A percentile compares a stretch with the other conserved stretches of the same genome.
Conservation (phyloP, 371 early-diverging fungal genomes). For the Mortierella sp. region DNA sequence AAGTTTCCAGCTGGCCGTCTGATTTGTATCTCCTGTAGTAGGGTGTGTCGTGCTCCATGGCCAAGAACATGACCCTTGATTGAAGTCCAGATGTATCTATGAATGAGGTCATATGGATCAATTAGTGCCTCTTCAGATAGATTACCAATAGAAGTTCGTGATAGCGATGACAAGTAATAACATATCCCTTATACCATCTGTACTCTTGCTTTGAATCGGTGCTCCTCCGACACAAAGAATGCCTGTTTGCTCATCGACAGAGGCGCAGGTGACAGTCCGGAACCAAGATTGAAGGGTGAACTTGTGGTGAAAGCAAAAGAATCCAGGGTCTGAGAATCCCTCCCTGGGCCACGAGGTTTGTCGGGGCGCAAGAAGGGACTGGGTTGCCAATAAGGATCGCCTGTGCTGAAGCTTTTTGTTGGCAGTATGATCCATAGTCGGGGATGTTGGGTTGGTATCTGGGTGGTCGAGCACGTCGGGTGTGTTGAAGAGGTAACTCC, state of each 20-base stretch:
- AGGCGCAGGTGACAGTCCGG: slow-evolving; percentile 56
- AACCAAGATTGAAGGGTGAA: slow-evolving; percentile 55
- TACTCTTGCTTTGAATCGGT: slow-evolving; percentile 12
- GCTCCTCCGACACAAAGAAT: slow-evolving; percentile 59
- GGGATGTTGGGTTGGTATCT: slow-evolving; percentile 15
- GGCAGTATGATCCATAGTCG: slow-evolving; percentile 15
- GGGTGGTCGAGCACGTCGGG: slow-evolving; percentile 24
- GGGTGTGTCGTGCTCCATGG: slow-evolving; percentile 24
- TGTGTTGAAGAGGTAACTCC: slow-evolving; percentile 60
- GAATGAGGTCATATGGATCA: slow-evolving; percentile 8
- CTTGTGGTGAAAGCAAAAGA: slow-evolving; percentile 57
- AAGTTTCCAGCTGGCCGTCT: slow-evolving; percentile 21
- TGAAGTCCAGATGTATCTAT: not conserved
- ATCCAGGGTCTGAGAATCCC: slow-evolving; percentile 58
- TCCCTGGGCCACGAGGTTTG: slow-evolving; percentile 45
- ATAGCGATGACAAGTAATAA: not conserved
- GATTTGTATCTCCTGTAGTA: slow-evolving; percentile 28
- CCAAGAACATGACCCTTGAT: slow-evolving; percentile 33
- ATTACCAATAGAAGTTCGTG: too few relatives aligned
- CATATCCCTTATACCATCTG: not conserved
- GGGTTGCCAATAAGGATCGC: slow-evolving; percentile 37
- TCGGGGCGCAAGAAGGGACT: slow-evolving; percentile 26
- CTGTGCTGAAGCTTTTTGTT: slow-evolving; percentile 27
- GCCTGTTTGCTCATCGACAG: slow-evolving; percentile 41
- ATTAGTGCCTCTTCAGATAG: too few relatives aligned